Conservation (phyloP, 768 basidiomycete genomes). For the Mycena maculata region DNA sequence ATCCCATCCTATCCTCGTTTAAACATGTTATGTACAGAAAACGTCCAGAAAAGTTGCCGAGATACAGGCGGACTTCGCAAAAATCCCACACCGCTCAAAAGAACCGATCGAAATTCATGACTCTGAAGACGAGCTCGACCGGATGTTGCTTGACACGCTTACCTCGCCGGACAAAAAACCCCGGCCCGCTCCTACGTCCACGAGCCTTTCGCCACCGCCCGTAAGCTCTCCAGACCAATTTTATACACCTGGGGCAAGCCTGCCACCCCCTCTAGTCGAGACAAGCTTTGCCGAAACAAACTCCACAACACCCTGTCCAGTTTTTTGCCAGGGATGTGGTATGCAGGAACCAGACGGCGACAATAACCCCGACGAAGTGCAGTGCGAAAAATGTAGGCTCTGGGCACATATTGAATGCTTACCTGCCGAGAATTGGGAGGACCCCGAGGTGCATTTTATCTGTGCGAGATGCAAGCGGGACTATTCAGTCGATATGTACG, state of each 20-base stretch:
- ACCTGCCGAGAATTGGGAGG: neutral
- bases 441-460: neutral
- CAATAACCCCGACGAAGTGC: neutral
- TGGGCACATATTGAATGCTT: slow-evolving; percentile 1
- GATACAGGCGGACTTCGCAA: neutral
- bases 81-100: neutral
- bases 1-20: too few species aligned
- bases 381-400: neutral
- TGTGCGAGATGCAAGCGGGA: neutral
- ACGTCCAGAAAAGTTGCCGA: slow-evolving; percentile 1
- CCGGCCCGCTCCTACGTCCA: neutral
- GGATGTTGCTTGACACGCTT: neutral
- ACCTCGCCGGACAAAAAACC: neutral
- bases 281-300: neutral
- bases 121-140: neutral
- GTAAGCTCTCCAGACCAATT: neutral
- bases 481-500: neutral
- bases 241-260: neutral
- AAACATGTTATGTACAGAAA: neutral
- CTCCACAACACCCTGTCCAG: neutral
- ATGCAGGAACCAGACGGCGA: neutral
- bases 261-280: neutral
- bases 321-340: neutral
- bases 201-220: neutral
- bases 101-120: neutral